Evolutionary conservation across 1,284 basidiomycete species (phyloP).

Genomic region (Lignosus rhinocerotis): DNA sequence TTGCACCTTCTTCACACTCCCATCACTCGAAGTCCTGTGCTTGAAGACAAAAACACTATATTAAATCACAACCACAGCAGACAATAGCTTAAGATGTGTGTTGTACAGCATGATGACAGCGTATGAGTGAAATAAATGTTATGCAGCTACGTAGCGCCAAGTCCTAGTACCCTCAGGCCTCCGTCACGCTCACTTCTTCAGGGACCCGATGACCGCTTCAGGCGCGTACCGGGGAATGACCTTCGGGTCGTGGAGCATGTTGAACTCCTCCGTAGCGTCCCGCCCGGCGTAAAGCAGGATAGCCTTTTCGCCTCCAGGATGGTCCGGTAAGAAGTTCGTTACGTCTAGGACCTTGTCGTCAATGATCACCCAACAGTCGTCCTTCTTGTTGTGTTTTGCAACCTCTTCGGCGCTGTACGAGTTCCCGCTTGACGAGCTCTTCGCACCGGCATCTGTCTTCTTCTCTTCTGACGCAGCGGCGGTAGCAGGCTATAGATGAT

Average conservation of each 20-base stretch:
- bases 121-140: neutral
- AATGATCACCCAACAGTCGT: slow-evolving; percentile 91
- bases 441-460: slow-evolving; percentile 22
- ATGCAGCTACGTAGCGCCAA: neutral
- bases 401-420: slow-evolving; percentile 77
- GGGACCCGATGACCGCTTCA: slow-evolving; percentile 73
- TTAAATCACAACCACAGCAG: slow-evolving; percentile 20
- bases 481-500: slow-evolving; percentile 35
- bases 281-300: slow-evolving; percentile 90
- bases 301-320: slow-evolving; percentile 89
- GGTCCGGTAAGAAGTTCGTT: slow-evolving; percentile 83
- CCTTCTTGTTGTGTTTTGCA: slow-evolving; percentile 87
- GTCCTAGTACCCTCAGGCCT: neutral
- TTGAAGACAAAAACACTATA: neutral
- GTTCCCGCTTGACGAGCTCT: slow-evolving; percentile 32
- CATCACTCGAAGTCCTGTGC: neutral
- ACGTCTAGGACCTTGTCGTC: slow-evolving; percentile 88
- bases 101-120: slow-evolving; percentile 14
- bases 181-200: slow-evolving; percentile 60
- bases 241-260: slow-evolving; percentile 88
- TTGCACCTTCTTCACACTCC: no score
- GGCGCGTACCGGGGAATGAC: slow-evolving; percentile 82
- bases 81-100: slow-evolving; percentile 12
- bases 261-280: slow-evolving; percentile 93
- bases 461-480: slow-evolving; percentile 41